Evolutionary conservation across 768 basidiomycete genomes (phyloP), one percentile per base, ranked within the genome.

Genomic region (Suillus hirtellus): DNA sequence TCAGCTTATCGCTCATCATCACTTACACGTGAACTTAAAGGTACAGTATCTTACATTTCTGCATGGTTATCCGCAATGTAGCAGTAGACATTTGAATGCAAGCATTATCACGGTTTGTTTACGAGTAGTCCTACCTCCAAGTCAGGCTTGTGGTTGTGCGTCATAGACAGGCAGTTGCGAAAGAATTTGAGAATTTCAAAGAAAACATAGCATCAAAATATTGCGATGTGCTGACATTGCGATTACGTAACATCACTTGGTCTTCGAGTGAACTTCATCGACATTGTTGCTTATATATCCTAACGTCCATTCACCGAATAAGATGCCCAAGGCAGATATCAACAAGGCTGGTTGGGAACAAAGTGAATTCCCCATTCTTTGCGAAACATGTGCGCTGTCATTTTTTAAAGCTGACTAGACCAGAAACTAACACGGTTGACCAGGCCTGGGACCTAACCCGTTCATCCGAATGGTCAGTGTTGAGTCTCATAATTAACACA

Each of bases 291-390:
- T 49, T 37, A 24, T 27, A 24, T 37, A 24, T 56, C 62, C 42
- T 42, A 21, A 24, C 55, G 44, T 10, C 9, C 9, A 8, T n/a
- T 8, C 61, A 61, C 37, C 38, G 35, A 42, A 63, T 63, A 56
- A 64, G 54, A 89, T 89, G 86, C 89, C 90, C 52, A 95, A 95
- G 78, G 84, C 89, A n/a, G 94, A 96, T 74, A 88, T 96, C 66
- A 96, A 96, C 82, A 95, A 95, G 76, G 93, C 94, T 24, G 93
- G 93, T 15, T 93, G 92, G 92, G 94, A 96, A 72, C 90, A 93
- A 79, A 90, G 89, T 74, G 94, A 95, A 75, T 95, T 95, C 60
- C 94, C 95, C 4, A 92, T 95, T 75, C 86, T 96, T 27, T 96
- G 95, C 75, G 95, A 96, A 77, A 93, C 92, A 73, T 96, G 95